phyloP scores from a whole-genome alignment of 805 yeast genomes.

The Candida pini region DNA sequence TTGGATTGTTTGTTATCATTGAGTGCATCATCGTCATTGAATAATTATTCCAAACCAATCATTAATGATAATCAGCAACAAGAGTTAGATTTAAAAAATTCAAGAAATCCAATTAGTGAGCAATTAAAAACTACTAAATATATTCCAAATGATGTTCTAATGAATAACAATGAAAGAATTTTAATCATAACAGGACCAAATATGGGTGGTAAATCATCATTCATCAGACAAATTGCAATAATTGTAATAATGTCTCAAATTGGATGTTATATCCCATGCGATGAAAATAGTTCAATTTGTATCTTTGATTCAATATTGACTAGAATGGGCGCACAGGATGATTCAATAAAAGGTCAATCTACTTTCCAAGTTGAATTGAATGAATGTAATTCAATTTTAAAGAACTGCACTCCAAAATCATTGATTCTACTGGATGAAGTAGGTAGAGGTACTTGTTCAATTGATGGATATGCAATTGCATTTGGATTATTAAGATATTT shows the following conservation, averaged over 20 bases:
- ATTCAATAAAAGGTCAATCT: constrained; percentile 67
- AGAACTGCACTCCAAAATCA: constrained; percentile 45
- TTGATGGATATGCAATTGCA: constrained; percentile 81
- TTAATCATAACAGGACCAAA: constrained; percentile 79
- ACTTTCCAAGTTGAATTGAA: constrained; percentile 77
- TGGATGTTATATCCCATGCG: constrained; percentile 76
- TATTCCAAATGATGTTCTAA: constrained; percentile 61
- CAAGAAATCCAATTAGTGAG: constrained; percentile 39
- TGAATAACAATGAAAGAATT: constrained; percentile 46
- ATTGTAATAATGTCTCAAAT: constrained; percentile 68
- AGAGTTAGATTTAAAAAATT: constrained; percentile 48
- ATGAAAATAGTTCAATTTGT: constrained; percentile 42
- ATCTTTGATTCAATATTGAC: constrained; percentile 50
- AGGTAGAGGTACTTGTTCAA: constrained; percentile 65
- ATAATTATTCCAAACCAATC: constrained; percentile 44
- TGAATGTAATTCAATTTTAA: constrained; percentile 57
- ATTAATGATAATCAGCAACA: constrained; percentile 40
- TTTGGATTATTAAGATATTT: constrained; percentile 63
- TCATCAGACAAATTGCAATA: constrained; percentile 68
- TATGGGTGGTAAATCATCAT: constrained; percentile 84
- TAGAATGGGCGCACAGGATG: constrained; percentile 81
- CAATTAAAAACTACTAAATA: constrained; percentile 28
- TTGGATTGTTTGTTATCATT: constrained; percentile 68
- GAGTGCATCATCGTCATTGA: constrained; percentile 48
- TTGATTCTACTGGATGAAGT: constrained; percentile 68